These are phyloP conservation scores for Nannizziopsis arthrosporioides DNA, from an alignment of 2,329 filamentous ascomycete genomes.

Conservation along the genomic window DNA sequence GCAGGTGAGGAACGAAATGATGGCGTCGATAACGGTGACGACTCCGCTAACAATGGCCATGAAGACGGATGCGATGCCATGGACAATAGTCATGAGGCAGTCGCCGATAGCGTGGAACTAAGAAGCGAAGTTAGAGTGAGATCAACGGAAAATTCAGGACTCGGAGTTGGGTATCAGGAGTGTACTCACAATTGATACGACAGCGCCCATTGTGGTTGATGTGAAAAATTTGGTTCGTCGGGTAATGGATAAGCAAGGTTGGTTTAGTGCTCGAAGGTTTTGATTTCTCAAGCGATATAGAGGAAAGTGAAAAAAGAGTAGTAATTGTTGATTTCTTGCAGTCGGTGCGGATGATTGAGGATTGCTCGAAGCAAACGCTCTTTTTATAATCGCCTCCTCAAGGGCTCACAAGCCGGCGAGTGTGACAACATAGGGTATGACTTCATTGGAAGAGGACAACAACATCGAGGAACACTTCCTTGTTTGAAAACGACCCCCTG, in stretches of 20 bases:
- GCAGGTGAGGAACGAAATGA: slow-evolving; percentile 53
- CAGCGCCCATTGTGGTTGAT: slow-evolving; percentile 59
- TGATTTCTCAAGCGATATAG: background rate
- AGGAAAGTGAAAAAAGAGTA: background rate
- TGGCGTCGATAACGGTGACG: slow-evolving; percentile 52
- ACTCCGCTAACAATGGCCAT: slow-evolving; percentile 57
- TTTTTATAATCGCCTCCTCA: too few species aligned
- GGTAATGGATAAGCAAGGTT: background rate
- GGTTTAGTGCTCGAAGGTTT: background rate
- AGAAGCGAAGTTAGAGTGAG: background rate
- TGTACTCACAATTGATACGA: slow-evolving; percentile 66
- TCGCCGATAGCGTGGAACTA: slow-evolving; percentile 51
- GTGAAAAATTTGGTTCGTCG: background rate
- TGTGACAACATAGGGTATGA: too few species aligned
- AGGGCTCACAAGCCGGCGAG: too few species aligned
- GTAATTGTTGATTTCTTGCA: background rate
- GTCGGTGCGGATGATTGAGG: background rate
- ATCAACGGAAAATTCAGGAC: background rate
- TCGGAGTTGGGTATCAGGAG: background rate
- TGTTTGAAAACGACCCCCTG: too few species aligned
- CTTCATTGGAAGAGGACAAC: too few species aligned
- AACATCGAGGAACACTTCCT: too few species aligned
- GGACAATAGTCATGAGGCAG: slow-evolving; percentile 56
- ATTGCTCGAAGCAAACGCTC: too few species aligned
- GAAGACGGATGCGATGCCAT: slow-evolving; percentile 53